Base-by-base conservation (phyloP, 768 basidiomycete species). In the Strobilomyces echinocephalus region DNA sequence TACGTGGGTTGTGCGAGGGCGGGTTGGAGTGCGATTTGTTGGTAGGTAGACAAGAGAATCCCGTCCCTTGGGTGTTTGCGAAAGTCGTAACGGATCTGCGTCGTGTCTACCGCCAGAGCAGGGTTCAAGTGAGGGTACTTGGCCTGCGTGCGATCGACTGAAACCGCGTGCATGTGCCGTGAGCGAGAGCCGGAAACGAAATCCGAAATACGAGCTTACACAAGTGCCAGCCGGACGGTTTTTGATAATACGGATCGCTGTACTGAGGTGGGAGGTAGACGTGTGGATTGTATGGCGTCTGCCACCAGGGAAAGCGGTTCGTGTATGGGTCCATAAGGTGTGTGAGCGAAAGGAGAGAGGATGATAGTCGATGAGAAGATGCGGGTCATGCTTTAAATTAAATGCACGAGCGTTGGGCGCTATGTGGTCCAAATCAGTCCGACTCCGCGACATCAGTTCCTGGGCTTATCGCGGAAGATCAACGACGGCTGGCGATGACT, bases 91-190 rank as follows among this genome's bases (percentile, higher is more conserved):
- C 74, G 75, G 9, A 83, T 60, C 10, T 73, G 64, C 0, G 81
- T 80, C 28, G 72, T 73, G 55, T 82, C 81, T 8, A 71, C 69
- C 16, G 80, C 82, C 14, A 85, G 75, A 21, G 73, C 71, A 3
- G 80, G 79, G 61, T 83, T 77, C 18, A 84, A 64, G 34, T 65
- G 70, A n/a, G 81, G 76, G 62, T 78, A 76, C 66, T 77, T 77
- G 1, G 78, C 69, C 47, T 61, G 58, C 1, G 44, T 5, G 43
- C 38, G 65, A 40, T 66, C 54, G 16, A 43, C 69, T 69, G 44
- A 11, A 24, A 30, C 7, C 18, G 21, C 15, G 4, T 24, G 24
- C 24, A 24, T 24, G 24, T 24, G 24, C 24, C 1, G 18, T 16
- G 34, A 26, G 24, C 14, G 24, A 42, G 4, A 18, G 30, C 11